Base-by-base conservation (phyloP, 176 grass and related monocot species). In the Triticum timopheevii region DNA sequence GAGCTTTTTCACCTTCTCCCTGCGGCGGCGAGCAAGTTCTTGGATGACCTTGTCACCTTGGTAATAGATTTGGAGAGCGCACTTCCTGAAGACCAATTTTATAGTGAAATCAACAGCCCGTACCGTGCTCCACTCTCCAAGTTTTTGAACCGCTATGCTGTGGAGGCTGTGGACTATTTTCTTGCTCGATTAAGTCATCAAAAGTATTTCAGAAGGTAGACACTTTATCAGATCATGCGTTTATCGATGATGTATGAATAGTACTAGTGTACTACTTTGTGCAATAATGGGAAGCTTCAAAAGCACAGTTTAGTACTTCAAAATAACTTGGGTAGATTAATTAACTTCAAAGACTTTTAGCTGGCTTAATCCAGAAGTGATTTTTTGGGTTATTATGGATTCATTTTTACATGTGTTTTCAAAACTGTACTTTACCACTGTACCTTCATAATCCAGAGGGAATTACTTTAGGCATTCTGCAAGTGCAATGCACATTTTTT, bases 81-180 rank as follows among this genome's bases (percentile, higher is more conserved):
- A 77, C 94, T 99, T 74, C 97, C 97, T 7, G 88, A 88, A 66
- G 92, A 95, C 64, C 94, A 99, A 72, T 96, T 96, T 77, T 99
- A 99, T 81, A 99, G 97, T 87, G 97, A 99, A 91, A 99, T 99
- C 78, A 99, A 99, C 47, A 99, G 97, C 62, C 97, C 97, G 52
- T 99, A 99, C 45, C 93, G 97, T 73, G 86, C 92, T 83, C 94
- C 97, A 67, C 97, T 99, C 39, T 89, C 94, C 45, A 99, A 99
- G 71, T 99, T 96, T 91, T 83, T 99, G 81, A 99, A 99, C 66
- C 92, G 94, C 58, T 99, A 99, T 76, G 87, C 90, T 52, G 85
- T 67, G 59, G 97, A 99, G 44, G 94, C 97, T 23, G 89, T 96
- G 52, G 97, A 96, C 81, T 99, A 99, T 96, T 99, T 99, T 87